Base-by-base conservation (phyloP, 768 basidiomycete genomes). In the Erythrobasidium yunnanense region DNA sequence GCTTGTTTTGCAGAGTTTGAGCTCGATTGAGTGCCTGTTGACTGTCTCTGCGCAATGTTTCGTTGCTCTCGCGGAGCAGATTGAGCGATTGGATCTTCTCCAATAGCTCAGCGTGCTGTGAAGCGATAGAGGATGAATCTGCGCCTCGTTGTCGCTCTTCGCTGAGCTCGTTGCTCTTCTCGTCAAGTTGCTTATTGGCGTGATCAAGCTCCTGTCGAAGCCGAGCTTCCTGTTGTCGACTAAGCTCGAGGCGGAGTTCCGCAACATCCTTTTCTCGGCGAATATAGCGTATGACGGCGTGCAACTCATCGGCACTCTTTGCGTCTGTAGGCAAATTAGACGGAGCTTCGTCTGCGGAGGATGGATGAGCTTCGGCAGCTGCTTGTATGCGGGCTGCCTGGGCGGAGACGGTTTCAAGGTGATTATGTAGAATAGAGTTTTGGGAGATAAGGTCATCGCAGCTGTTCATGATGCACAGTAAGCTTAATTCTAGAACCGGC, bases 261-360 rank as follows among this genome's bases (percentile, higher is more conserved):
- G 88, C 85, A 56, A 92, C 89, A 74, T 91, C 88, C 77, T 92
- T 90, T 79, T 91, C 90, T 73, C 86, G 88, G 45, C 90, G 82
- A 33, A 92, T 78, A 75, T 87, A 91, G 1, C 84, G 81, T 46
- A 90, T 69, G 73, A 87, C 85, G 32, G 71, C 71, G 45, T 72
- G 71, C 2, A 78, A 71, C 66, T 84, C 83, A 18, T 80, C 83
- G 7, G 76, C 65, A 0, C 75, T 72, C 20, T 83, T 83, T 22
- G 70, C 78, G 47, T 83, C 84, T 3, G 74, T 79, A 15, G 2
- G 65, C 54, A 13, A 56, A 42, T 51, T 66, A 55, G 6, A 55
- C 49, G 66, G 23, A 3, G 65, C 57, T 5, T 72, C 71, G 20
- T 55, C 67, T 23, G 67, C 68, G 7, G 63, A 60, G 20, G 60